Evolutionary conservation across 1,139 yeast genomes (phyloP), one percentile per base, ranked within the genome.

Genomic region (Geotrichum europaeum): DNA sequence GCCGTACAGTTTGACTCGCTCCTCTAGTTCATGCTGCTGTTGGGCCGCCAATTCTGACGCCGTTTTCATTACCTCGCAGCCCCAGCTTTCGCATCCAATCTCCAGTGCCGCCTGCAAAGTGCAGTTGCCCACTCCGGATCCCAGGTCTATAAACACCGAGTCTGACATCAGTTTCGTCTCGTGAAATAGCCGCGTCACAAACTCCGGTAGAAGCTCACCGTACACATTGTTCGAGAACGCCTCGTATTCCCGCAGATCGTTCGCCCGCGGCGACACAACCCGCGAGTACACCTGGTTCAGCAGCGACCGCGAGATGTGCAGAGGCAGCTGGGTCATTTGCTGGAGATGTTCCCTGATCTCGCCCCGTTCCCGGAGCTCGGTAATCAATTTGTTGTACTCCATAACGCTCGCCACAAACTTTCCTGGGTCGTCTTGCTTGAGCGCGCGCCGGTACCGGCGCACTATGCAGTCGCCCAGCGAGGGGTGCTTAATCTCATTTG

Each of bases 41-140:
- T 77, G 65, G 51, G 76, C 78, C 0, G 96, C 88, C 55, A 91
- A 76, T 10, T 78, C 76, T 4, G 94, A 86, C 0, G 97, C 96
- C 66, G 86, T 86, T 36, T 81, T 81, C 96, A 90, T 91, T 53
- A 92, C 80, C 70, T 92, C 98, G 73, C 95, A 89, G 0, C 98
- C 98, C 69, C 89, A 90, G 72, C 96, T 85, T 57, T 78, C 78
- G 62, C 92, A 89, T 0, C 97, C 96, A 71, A 84, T 85, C 68
- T 91, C 96, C 34, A 91, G 74, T 0, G 97, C 91, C 0, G 97
- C 96, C 72, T 91, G 97, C 57, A 91, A 80, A 0, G 89, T 87
- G 60, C 97, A 89, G 70, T 91, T 91, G 0, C 97, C 98, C 4
- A 92, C 97, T 5, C 97, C 97, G 0, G 96, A 89, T 0, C 97